Evolutionary conservation across 805 yeast genomes (phyloP), one percentile per base, ranked within the genome.

Genomic region (Hanseniaspora meyeri): DNA sequence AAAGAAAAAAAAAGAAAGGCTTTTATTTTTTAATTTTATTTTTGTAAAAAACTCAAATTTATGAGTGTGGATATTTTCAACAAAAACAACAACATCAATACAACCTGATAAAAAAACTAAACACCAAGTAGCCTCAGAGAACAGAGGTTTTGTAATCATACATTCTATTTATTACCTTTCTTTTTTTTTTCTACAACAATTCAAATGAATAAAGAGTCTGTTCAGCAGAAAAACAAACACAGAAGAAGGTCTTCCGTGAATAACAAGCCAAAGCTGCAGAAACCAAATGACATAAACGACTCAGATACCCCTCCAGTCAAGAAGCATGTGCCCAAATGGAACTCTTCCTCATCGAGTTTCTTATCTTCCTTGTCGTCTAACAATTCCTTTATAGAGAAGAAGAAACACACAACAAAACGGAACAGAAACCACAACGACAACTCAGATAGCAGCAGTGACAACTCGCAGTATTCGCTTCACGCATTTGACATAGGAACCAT

Each of bases 261-360:
- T 17, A 31, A 46, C 27, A 34, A 46, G 17, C 39, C 38, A 19
- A 46, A 46, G 9, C 17, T 34, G 5, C 39, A 32, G 29, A 46
- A 46, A 11, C 49, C 16, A 4, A 31, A 31, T 45, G 20, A 45
- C 12, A 27, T n/a, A 9, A 20, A 12, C 11, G 37, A 29, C 6
- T n/a, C 14, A 16, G 37, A 31, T 31, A 29, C n/a, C 10, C 6
- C 37, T 0, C 19, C 34, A 29, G 27, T 8, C 19, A 31, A 45
- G 16, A 45, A 45, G 37, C 24, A 17, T 19, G 32, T 16, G 19
- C 40, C 49, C 16, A 46, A 46, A 32, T 46, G 49, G 49, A 46
- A 46, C 20, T 37, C 56, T 29, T 45, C 56, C 7, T 52, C 56
- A 3, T 52, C 56, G 3, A 20, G 29, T 9, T 52, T 52, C 29